Evolutionary conservation across 768 basidiomycete genomes (phyloP), one percentile per base, ranked within the genome.

Genomic region (Hypsizygus marmoreus): DNA sequence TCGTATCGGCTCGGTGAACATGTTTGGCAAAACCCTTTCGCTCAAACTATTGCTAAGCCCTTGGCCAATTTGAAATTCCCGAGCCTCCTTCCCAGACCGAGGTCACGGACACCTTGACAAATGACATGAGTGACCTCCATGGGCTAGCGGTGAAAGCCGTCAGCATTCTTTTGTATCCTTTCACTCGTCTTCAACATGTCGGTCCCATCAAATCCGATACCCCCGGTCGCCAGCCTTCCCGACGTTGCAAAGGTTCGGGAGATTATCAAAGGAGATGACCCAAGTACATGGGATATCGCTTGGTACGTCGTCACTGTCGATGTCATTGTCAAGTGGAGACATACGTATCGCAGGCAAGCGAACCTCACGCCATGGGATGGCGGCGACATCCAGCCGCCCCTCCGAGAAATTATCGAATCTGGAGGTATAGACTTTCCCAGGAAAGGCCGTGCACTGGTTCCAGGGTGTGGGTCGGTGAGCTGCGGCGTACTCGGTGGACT

Each of bases 341-440:
- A 5, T 26, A 12, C 20, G 13, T 39, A 8, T 14, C 17, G 11
- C 49, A 79, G 81, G 80, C 65, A 76, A 55, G 53, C 61, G 0
- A 66, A 69, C 0, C 43, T 79, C 1, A 85, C 81, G 0, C 86
- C 86, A 1, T 88, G 86, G 85, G 85, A 87, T 54, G 57, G 59
- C 5, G 77, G 82, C 2, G 61, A 67, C 5, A 55, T 69, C 3
- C 84, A 86, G 51, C 82, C 79, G 5, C 73, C 83, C 1, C 65
- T 87, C 43, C 63, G 59, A 19, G 78, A 81, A 38, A 60, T 82
- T 1, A 57, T 86, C 19, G 66, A 76, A 36, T 73, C 74, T 1
- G 66, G 67, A 12, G 62, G 68, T 23, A 53, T 82, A 12, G 60
- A 70, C 0, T 67, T 79, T 33, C 78, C 83, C 23, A 47, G 38